These are phyloP conservation scores for Fagus crenata DNA, from an alignment of 306 rosid species.

Conservation along the genomic window DNA sequence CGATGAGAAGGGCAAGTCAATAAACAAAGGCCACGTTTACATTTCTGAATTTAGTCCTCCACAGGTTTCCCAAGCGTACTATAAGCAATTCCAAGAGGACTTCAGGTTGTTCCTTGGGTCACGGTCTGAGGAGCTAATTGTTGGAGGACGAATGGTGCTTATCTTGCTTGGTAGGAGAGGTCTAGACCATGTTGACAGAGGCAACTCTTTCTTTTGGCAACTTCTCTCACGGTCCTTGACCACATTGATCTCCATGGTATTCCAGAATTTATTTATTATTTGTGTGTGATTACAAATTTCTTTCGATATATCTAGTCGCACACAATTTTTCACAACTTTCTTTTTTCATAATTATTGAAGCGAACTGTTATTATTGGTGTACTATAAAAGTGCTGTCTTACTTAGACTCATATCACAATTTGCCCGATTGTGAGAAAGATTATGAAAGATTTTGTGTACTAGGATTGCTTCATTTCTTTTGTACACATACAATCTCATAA, in stretches of 20 bases:
- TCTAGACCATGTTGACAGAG: constrained; percentile 66
- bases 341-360: too few relatives aligned
- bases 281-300: too few relatives aligned
- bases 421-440: too few relatives aligned
- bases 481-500: too few relatives aligned
- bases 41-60: constrained; percentile 66
- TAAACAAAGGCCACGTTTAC: constrained; percentile 72
- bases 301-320: too few relatives aligned
- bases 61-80: constrained; percentile 59
- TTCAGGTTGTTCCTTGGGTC: constrained; percentile 61
- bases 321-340: too few relatives aligned
- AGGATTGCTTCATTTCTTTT: too few relatives aligned
- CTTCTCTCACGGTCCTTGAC: constrained; percentile 64
- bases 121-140: constrained; percentile 67
- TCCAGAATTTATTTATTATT: too few relatives aligned
- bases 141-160: constrained; percentile 82
- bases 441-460: too few relatives aligned
- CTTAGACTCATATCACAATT: too few relatives aligned
- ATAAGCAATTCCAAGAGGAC: constrained; percentile 68
- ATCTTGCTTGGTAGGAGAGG: constrained; percentile 73
- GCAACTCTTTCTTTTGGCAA: constrained; percentile 82
- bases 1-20: constrained; percentile 50
- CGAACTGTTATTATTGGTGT: too few relatives aligned
- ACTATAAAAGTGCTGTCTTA: too few relatives aligned
- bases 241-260: constrained; percentile 67